Percentiles rank a stretch among this genome's conserved stretches.
Evolutionary conservation across 371 early-diverging fungal species (phyloP).

Genomic region (Mucor indicus): DNA sequence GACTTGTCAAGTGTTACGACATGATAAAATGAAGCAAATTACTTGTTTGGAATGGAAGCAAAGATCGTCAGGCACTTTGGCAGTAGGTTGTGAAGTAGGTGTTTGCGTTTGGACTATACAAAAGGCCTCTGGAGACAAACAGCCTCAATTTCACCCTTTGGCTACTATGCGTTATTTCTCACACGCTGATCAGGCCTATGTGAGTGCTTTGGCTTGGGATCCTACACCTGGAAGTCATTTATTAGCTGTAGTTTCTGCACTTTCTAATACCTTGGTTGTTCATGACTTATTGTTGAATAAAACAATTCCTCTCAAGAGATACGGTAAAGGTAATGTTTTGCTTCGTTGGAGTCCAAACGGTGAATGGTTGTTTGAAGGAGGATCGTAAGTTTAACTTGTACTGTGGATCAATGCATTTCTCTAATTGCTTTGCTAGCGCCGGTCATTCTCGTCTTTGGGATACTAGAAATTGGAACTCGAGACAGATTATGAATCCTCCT

Average conservation of each 20-base stretch:
- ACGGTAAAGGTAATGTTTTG: conserved; percentile 32
- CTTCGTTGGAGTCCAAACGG: conserved; percentile 49
- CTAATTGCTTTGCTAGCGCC: conserved; percentile 6
- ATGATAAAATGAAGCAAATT: conserved; percentile 45
- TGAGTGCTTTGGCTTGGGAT: conserved; percentile 47
- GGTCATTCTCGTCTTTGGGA: conserved; percentile 42
- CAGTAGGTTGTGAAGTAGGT: conserved; percentile 52
- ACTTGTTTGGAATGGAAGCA: conserved; percentile 58
- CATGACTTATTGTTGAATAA: conserved; percentile 31
- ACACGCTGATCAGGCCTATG: conserved; percentile 22
- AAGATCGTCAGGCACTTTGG: conserved; percentile 40
- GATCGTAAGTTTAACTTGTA: conserved; percentile 17
- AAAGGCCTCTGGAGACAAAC: not conserved
- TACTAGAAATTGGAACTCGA: conserved; percentile 34
- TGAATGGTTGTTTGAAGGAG: conserved; percentile 38
- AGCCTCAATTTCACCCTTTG: conserved; percentile 9
- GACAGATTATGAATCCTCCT: conserved; percentile 30
- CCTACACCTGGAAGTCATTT: conserved; percentile 41
- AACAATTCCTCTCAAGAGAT: conserved; percentile 29
- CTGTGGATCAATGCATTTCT: not conserved
- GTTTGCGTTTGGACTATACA: conserved; percentile 55
- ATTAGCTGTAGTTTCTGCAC: conserved; percentile 30
- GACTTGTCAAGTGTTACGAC: conserved; percentile 38
- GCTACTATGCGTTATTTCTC: conserved; percentile 32
- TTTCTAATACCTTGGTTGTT: conserved; percentile 24